Conservation (phyloP, 495 filamentous ascomycete species). For the Monascus purpureus region DNA sequence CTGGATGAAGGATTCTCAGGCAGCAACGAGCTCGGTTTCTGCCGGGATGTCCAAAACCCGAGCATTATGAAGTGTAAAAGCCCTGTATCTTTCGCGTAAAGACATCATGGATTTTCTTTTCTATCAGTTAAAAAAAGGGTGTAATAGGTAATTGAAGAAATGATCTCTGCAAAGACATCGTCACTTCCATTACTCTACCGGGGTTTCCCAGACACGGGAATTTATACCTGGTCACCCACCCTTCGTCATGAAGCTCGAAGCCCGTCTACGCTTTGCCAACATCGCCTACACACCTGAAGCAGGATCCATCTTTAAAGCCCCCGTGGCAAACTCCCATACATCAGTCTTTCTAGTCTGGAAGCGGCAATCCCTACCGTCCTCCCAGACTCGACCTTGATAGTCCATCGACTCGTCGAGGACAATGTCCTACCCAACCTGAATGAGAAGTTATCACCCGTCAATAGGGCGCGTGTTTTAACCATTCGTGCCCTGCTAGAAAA, state of each 20-base stretch:
- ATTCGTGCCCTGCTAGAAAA: constrained; percentile 45
- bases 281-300: constrained; percentile 29
- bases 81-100: too few relatives aligned
- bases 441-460: constrained; percentile 12
- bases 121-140: too few relatives aligned
- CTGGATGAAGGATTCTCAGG: too few relatives aligned
- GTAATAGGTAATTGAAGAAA: too few relatives aligned
- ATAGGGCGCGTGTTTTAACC: constrained; percentile 34
- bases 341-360: too few relatives aligned
- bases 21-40: too few relatives aligned
- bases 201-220: constrained; percentile 24
- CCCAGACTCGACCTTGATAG: constrained; percentile 43
- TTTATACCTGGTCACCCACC: constrained; percentile 50
- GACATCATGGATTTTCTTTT: too few relatives aligned
- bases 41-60: too few relatives aligned
- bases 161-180: too few relatives aligned
- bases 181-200: constrained; percentile 45
- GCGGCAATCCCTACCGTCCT: constrained; percentile 5
- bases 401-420: constrained; percentile 22
- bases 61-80: too few relatives aligned
- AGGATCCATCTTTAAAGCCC: constrained; percentile 30
- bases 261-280: constrained; percentile 41
- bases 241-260: constrained; percentile 51
- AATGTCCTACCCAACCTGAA: constrained; percentile 36
- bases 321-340: constrained; percentile 48